phyloP scores from a whole-genome alignment of 371 early-diverging fungal species.

The Rhizopus microsporus region DNA sequence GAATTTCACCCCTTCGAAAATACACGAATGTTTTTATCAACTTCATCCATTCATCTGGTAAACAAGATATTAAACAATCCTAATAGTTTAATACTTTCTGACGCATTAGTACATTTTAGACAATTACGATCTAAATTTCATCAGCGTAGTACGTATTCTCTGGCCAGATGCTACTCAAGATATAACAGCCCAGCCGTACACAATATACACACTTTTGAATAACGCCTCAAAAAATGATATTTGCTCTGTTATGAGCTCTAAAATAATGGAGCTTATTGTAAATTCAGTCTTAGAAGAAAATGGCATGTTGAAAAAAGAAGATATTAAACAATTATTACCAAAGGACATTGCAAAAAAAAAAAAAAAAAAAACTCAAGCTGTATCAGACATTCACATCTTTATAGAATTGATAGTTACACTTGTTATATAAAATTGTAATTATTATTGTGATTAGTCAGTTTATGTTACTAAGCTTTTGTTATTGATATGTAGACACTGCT shows the following conservation, averaged over 20 bases:
- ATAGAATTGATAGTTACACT: too few relatives aligned
- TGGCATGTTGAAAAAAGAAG: conserved; percentile 16
- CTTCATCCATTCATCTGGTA: conserved; percentile 8
- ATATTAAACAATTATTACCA: conserved; percentile 11
- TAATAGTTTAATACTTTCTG: conserved; percentile 12
- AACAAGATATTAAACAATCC: conserved; percentile 11
- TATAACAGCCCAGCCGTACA: conserved; percentile 14
- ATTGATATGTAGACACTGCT: too few relatives aligned
- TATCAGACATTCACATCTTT: too few relatives aligned
- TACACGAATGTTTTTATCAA: conserved; percentile 12
- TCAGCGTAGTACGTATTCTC: conserved; percentile 10
- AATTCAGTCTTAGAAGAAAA: conserved; percentile 14
- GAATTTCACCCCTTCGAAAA: conserved; percentile 13
- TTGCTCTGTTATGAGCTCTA: conserved; percentile 12
- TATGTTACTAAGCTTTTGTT: too few relatives aligned
- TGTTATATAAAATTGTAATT: too few relatives aligned
- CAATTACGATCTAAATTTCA: conserved; percentile 10
- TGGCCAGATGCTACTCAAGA: conserved; percentile 9
- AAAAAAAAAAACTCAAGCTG: too few relatives aligned
- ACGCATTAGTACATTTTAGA: conserved; percentile 12
- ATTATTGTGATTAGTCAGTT: too few relatives aligned
- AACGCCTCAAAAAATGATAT: conserved; percentile 6
- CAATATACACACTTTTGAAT: conserved; percentile 14
- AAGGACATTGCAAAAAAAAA: too few relatives aligned
- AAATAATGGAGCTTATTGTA: conserved; percentile 13